Base-by-base conservation (phyloP, 2,329 filamentous ascomycete species). In the Monosporascus sp. region DNA sequence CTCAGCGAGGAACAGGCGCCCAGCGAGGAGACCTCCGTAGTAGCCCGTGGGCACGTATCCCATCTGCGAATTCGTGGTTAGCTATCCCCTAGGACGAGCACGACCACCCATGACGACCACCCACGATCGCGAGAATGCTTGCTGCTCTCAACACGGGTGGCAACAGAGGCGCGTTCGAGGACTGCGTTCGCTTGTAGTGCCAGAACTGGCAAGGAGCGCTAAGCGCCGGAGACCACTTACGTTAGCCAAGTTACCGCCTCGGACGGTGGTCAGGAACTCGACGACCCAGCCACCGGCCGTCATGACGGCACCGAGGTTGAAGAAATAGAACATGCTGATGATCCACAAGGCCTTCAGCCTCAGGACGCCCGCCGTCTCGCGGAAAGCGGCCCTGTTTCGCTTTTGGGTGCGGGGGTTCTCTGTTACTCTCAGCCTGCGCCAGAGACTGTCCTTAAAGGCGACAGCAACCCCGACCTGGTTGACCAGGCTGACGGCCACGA, bases 261-360 rank as follows among this genome's bases (percentile, higher is more conserved):
- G 78, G n/a, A 82, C 80, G 2, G 76, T 74, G 7, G 86, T 78
- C 3, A 87, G 73, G 52, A 83, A 87, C 58, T 86, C 81, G 2
- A 87, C 83, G 0, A 86, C 78, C 84, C 83, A 87, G 1, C 84
- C 82, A 55, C 71, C 66, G 0, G 81, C 78, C 0, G 83, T 86
- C 2, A 84, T 75, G 1, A 63, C 65, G 0, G 75, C 77, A 0
- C 84, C 84, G 0, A 87, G 70, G 50, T 80, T 79, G 64, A 86
- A 85, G 68, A 86, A 86, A 68, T 81, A 87, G 65, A 84, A 86
- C 2, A 84, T 51, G 48, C 81, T 82, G 3, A 87, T 62, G 0
- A 84, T 63, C 79, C 82, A 86, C 3, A 87, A 69, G 3, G 72
- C 73, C 17, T 70, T 76, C 2, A 66, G 72, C 15, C 62, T 68